A percentile compares a stretch with the other conserved stretches of the same genome.
These are phyloP conservation scores for Cokeromyces recurvatus DNA, from an alignment of 371 early-diverging fungal genomes.

Conservation along the genomic window DNA sequence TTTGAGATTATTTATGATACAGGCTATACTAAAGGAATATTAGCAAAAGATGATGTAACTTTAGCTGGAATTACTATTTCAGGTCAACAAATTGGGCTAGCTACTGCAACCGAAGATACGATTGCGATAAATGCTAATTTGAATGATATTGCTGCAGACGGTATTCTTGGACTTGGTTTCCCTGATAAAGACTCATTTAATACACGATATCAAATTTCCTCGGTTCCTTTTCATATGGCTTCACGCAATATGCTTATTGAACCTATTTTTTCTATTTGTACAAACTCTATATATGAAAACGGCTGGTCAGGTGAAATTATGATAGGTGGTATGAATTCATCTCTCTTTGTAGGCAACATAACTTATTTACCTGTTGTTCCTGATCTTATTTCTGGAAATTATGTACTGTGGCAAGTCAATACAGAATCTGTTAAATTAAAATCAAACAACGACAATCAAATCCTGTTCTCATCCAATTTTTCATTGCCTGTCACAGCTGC, in stretches of 20 bases:
- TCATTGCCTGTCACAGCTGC: slow-evolving; percentile 14
- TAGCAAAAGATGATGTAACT: slow-evolving; percentile 18
- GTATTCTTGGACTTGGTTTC: slow-evolving; percentile 38
- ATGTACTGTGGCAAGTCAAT: neutral
- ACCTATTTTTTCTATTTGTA: slow-evolving; percentile 26
- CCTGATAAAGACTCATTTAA: slow-evolving; percentile 11
- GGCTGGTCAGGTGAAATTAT: slow-evolving; percentile 45
- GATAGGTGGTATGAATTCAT: slow-evolving; percentile 50
- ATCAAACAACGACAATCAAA: slow-evolving; percentile 25
- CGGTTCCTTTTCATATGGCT: slow-evolving; percentile 29
- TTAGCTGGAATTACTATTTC: slow-evolving; percentile 18
- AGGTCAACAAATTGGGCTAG: neutral
- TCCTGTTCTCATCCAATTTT: neutral
- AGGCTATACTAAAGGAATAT: slow-evolving; percentile 29
- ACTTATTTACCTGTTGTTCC: slow-evolving; percentile 34
- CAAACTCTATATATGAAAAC: neutral
- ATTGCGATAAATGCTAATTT: neutral
- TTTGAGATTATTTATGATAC: slow-evolving; percentile 34
- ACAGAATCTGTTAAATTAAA: slow-evolving; percentile 14
- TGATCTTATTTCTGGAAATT: neutral
- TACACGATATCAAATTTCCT: slow-evolving; percentile 19
- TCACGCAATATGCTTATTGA: slow-evolving; percentile 21
- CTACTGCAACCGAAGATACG: neutral
- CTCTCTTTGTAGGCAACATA: slow-evolving; percentile 46
- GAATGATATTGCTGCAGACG: slow-evolving; percentile 12